phyloP scores from a whole-genome alignment of 2,329 filamentous ascomycete genomes.

The Fusarium dlaminii region DNA sequence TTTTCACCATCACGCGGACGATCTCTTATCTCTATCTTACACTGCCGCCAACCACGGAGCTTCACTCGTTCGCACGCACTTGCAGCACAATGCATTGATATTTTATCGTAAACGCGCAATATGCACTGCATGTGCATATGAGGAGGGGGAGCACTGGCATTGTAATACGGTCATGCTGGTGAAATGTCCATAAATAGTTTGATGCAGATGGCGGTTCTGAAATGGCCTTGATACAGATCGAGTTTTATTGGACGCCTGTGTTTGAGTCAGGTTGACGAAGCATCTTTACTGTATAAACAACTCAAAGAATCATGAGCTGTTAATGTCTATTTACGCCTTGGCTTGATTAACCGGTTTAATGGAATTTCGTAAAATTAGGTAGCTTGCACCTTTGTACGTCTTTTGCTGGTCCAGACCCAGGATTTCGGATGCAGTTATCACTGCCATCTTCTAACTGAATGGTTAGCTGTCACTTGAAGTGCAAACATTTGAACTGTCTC shows the following conservation, averaged over 20 bases:
- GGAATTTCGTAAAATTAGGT: not conserved
- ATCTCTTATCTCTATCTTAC: conserved; percentile 29
- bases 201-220: not conserved
- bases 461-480: not conserved
- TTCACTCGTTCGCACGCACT: not conserved
- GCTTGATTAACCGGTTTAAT: not conserved
- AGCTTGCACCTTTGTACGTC: not conserved
- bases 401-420: not conserved
- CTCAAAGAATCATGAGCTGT: not conserved
- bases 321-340: not conserved
- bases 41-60: not conserved
- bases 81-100: not conserved
- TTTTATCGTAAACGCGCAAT: conserved; percentile 2
- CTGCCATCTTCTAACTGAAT: not conserved
- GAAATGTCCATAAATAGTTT: not conserved
- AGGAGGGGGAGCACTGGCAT: not conserved
- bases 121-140: not conserved
- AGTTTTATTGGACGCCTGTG: not conserved
- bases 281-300: accelerated
- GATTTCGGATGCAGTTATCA: not conserved
- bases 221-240: not conserved
- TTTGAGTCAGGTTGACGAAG: not conserved
- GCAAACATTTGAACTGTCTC: not conserved
- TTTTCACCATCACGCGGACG: conserved; percentile 29
- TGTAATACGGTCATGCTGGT: not conserved